Conservation (phyloP, 805 yeast species). For the Candida stauntonica region DNA sequence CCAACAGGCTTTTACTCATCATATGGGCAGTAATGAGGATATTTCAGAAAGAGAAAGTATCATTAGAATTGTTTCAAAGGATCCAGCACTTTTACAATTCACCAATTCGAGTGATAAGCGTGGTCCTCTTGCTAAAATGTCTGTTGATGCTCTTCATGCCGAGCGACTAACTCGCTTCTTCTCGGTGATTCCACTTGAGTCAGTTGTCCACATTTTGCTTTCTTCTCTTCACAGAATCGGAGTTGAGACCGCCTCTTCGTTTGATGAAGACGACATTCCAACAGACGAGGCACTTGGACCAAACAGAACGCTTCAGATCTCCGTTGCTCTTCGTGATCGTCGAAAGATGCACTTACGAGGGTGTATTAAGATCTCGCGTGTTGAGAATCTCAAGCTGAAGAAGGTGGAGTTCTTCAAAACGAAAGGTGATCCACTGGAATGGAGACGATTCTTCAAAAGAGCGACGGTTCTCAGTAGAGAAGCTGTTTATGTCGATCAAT, state of each 20-base stretch:
- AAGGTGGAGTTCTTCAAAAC: constrained; percentile 51
- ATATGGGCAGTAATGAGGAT: constrained; percentile 14
- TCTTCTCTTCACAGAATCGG: constrained; percentile 42
- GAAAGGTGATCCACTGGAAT: constrained; percentile 67
- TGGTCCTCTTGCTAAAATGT: constrained; percentile 24
- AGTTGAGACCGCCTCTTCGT: constrained; percentile 25
- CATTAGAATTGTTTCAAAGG: constrained; percentile 39
- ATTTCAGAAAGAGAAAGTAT: constrained; percentile 29
- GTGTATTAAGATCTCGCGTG: constrained; percentile 36
- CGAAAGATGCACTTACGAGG: constrained; percentile 44
- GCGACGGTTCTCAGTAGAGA: constrained; percentile 55
- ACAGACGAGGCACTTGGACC: constrained; percentile 10
- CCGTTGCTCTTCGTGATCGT: constrained; percentile 39
- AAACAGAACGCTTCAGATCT: constrained; percentile 16
- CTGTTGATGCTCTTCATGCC: constrained; percentile 14
- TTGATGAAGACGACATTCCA: constrained; percentile 13
- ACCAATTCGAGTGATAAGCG: constrained; percentile 24
- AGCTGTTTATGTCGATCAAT: constrained; percentile 41
- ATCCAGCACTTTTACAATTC: constrained; percentile 50
- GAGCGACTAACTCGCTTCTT: constrained; percentile 50
- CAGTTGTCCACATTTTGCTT: constrained; percentile 37
- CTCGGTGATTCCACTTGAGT: constrained; percentile 39
- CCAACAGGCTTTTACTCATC: constrained; percentile 35
- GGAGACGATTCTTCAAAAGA: constrained; percentile 63
- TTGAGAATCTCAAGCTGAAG: constrained; percentile 36